Evolutionary conservation across 345 rosid species (phyloP).

Genomic region (Excoecaria agallocha): DNA sequence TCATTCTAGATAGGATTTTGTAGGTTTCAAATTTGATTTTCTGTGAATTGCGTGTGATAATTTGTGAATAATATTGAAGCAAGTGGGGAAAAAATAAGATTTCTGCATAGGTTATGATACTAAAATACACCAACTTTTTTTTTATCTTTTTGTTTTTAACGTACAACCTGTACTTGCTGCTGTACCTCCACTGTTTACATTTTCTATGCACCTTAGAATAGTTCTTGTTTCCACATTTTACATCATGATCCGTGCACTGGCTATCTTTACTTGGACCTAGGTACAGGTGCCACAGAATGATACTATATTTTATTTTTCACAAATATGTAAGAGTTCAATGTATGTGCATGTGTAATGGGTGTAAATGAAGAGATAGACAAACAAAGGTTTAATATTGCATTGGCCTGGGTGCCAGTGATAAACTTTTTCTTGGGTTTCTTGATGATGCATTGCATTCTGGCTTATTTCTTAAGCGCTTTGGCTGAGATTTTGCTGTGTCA

Average conservation of each 20-base stretch:
- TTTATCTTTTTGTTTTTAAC: background rate
- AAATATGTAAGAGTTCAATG: background rate
- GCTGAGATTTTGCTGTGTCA: background rate
- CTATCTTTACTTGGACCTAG: background rate
- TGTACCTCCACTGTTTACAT: background rate
- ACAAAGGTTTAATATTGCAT: background rate
- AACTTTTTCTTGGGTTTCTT: background rate
- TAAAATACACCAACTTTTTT: background rate
- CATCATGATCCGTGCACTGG: too few species aligned
- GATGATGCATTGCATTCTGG: background rate
- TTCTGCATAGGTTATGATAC: background rate
- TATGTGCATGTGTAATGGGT: background rate
- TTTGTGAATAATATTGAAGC: background rate
- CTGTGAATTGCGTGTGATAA: background rate
- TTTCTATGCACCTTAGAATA: background rate
- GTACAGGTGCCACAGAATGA: too few species aligned
- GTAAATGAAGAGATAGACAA: background rate
- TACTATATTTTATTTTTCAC: background rate
- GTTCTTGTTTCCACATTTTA: background rate
- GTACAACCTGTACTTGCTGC: background rate
- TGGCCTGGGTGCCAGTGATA: background rate
- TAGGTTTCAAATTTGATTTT: background rate
- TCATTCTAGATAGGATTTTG: too few species aligned
- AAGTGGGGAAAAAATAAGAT: background rate
- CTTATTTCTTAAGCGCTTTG: background rate